Base-by-base conservation (phyloP, 176 grass and related monocot species). In the Miscanthus lutarioriparius region DNA sequence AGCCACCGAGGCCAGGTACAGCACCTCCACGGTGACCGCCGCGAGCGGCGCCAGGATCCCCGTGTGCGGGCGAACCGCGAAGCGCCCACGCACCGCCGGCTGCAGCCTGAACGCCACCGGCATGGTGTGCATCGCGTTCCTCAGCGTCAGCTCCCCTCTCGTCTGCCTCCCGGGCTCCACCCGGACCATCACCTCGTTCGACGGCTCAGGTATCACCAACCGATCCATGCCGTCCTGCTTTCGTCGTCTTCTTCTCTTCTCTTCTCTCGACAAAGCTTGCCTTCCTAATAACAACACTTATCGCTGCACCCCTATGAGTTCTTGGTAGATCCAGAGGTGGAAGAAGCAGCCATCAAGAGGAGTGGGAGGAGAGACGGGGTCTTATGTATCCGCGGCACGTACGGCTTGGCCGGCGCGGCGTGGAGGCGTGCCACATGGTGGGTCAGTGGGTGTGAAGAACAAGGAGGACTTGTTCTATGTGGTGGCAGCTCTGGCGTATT, bases 381-480 rank as follows among this genome's bases (percentile, higher is more conserved):
- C 76, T 88, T 86, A 88, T 67, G 73, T 69, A 70, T 7, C 8
- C 16, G 14, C 14, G 23, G 44, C 64, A 1, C 30, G 66, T 70
- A 56, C 15, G 67, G 84, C 36, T 78, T 48, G 74, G 92, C 89
- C 87, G 89, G 89, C 87, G 81, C 84, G 79, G 78, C 47, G 81
- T 47, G 85, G 67, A 80, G 35, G 86, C 51, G 75, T 67, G 92
- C 89, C 89, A 94, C 87, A 87, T 85, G 92, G 71, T 80, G 67
- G 11, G 43, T 43, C 43, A 45, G 7, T 45, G 44, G 89, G 92
- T 89, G 92, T 87, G 20, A 91, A 94, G 84, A 94, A 89, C 84
- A 87, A 94, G 87, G 73, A 71, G 3, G 89, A 85, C 89, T 91
- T 83, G 87, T 91, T 94, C 87, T 85, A 73, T 91, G 44, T 67